Base-by-base conservation (phyloP, 176 grass and related monocot genomes). In the Pontederia crassipes region DNA sequence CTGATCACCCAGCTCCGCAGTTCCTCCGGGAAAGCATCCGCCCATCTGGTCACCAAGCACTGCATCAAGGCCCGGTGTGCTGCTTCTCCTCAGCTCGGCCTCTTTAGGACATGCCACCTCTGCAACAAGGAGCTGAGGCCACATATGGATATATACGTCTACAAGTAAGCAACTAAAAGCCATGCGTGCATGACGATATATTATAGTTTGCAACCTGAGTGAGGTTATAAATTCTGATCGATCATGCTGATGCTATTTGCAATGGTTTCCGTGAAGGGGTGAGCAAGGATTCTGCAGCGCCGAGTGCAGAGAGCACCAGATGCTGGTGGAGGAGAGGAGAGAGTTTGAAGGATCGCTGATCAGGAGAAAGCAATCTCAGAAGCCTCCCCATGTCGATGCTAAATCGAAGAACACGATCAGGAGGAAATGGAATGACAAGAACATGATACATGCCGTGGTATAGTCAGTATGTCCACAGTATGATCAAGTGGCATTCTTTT, bases 231-330 rank as follows among this genome's bases (percentile, higher is more conserved):
- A 20, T 59, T 29, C 57, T 59, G 10, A 17, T 24, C 20, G 10
- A 17, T 24, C 20, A 24, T 58, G 17, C 26, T 32, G 6, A 4
- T 10, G 18, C 2, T 40, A 7, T 40, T 40, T 7, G 26, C 0
- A 28, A 28, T 59, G 12, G 14, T 14, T 45, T 9, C 27, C 11
- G 11, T 24, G 20, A 24, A 65, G 62, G 47, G 62, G 62, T 14
- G 62, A 65, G 18, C 46, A 28, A 24, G 62, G 62, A 52, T 65
- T 65, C 5, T 65, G 62, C 62, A 65, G 62, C 11, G 17, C 49
- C 13, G 62, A 28, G 28, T 65, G 62, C 62, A 46, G 62, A 12
- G 48, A 46, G 18, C 62, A 12, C 20, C 62, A 13, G 45, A 65
- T 65, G 20, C 18, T 51, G 40, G 18, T 10, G 17, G 62, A 65